These are phyloP conservation scores for Bothriochloa decipiens DNA, from an alignment of 176 grass and related monocot species.

Conservation along the genomic window DNA sequence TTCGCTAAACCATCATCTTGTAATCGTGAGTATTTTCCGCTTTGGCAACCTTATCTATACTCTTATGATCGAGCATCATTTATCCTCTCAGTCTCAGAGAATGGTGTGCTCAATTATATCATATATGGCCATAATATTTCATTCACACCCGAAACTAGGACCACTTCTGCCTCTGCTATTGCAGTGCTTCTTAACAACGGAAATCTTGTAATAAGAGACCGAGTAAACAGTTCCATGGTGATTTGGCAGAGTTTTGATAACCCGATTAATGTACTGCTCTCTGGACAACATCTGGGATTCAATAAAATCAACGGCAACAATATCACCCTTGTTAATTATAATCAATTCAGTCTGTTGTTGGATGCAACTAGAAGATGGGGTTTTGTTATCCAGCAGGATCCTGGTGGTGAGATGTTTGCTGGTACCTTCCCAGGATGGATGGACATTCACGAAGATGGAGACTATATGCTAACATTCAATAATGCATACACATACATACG, in stretches of 20 bases:
- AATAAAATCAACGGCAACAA: conserved; percentile 1
- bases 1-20: too few relatives aligned
- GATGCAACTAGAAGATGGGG: conserved; percentile 2
- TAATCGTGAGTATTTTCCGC: too few relatives aligned
- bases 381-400: background rate
- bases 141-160: background rate
- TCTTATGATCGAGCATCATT: too few relatives aligned
- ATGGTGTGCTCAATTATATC: too few relatives aligned
- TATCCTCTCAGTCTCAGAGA: too few relatives aligned
- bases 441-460: conserved; percentile 7
- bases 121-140: too few relatives aligned
- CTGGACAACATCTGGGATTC: conserved; percentile 17
- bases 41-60: too few relatives aligned
- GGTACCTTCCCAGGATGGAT: background rate
- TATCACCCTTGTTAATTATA: background rate
- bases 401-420: background rate
- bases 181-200: conserved; percentile 45
- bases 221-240: conserved; percentile 15
- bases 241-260: background rate
- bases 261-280: conserved; percentile 15
- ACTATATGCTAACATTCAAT: background rate
- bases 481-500: too few relatives aligned
- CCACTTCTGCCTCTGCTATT: background rate
- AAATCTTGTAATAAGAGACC: conserved; percentile 42
- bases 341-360: too few relatives aligned